Conservation (phyloP, 176 grass and related monocot species). For the Phoenix roebelenii region DNA sequence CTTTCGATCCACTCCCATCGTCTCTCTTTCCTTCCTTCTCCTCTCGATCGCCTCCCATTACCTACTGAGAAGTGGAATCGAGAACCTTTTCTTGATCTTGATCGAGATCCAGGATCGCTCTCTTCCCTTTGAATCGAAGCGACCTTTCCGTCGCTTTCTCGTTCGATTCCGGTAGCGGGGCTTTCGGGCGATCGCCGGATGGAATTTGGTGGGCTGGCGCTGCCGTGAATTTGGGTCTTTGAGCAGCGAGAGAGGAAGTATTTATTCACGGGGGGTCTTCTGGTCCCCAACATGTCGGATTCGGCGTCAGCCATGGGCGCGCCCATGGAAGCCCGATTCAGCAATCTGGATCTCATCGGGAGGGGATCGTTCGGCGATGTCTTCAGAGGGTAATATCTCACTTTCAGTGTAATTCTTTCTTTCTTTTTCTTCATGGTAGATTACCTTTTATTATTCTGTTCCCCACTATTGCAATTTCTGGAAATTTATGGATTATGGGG, state of each 20-base stretch:
- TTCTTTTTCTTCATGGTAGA: not conserved
- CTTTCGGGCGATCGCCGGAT: no score
- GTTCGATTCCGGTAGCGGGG: not conserved
- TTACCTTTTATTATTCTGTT: slow-evolving; percentile 5
- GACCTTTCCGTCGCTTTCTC: not conserved
- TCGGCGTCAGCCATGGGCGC: slow-evolving; percentile 42
- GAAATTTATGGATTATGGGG: no score
- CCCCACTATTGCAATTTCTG: not conserved
- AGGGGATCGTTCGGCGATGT: slow-evolving; percentile 85
- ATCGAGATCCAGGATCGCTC: not conserved
- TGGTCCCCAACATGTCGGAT: slow-evolving; percentile 39
- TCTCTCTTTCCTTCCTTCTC: slow-evolving; percentile 16
- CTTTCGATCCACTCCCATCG: not conserved
- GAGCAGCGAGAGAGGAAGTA: not conserved
- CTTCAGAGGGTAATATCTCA: slow-evolving; percentile 61
- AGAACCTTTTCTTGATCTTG: not conserved
- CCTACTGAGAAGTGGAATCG: not conserved
- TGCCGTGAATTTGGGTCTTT: slow-evolving; percentile 7
- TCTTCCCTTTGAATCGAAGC: slow-evolving; percentile 1
- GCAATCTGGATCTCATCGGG: slow-evolving; percentile 72
- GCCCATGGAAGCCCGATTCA: slow-evolving; percentile 74
- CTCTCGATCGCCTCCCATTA: slow-evolving; percentile 2
- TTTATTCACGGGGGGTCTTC: not conserved
- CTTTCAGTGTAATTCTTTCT: not conserved
- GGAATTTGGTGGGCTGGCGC: slow-evolving; percentile 1